Evolutionary conservation across 2,329 filamentous ascomycete species (phyloP).

Genomic region (Calonectria ilicicola): DNA sequence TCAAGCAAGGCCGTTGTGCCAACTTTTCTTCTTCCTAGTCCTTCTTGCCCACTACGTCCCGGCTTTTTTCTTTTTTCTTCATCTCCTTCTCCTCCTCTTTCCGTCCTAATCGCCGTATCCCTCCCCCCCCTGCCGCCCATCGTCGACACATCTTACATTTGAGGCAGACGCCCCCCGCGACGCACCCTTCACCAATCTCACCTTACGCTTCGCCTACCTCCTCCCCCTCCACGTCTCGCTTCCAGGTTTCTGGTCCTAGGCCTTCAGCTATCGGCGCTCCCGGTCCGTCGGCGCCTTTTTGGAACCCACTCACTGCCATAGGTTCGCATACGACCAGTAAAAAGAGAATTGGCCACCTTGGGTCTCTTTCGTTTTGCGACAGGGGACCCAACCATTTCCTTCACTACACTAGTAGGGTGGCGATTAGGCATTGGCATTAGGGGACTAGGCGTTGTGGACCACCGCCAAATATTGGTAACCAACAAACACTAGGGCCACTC

Average conservation of each 20-base stretch:
- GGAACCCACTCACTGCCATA: constrained; percentile 31
- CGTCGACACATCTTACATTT: constrained; percentile 5
- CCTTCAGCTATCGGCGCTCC: not conserved
- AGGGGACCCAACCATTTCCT: not conserved
- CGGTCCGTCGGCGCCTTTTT: constrained; percentile 28
- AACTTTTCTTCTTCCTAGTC: not conserved
- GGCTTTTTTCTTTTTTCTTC: constrained; percentile 1
- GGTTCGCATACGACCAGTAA: constrained; percentile 12
- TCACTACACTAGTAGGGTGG: constrained; percentile 1
- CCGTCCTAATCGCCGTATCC: not conserved
- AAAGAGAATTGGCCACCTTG: constrained; percentile 27
- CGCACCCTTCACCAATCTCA: constrained; percentile 4
- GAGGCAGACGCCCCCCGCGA: not conserved
- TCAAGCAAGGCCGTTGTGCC: constrained; percentile 5
- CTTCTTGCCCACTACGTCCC: not conserved
- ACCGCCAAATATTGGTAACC: constrained; percentile 14
- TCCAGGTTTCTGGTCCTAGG: too few relatives aligned
- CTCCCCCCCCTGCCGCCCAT: not conserved
- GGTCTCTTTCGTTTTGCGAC: constrained; percentile 17
- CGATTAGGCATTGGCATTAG: constrained; percentile 9
- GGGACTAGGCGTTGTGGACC: constrained; percentile 14
- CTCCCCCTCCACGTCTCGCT: not conserved
- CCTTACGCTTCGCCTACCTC: constrained; percentile 28
- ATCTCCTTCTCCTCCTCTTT: not conserved
- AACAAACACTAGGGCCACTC: constrained; percentile 5